phyloP scores from a whole-genome alignment of 208 protist species.

The Balamuthia mandrillaris region DNA sequence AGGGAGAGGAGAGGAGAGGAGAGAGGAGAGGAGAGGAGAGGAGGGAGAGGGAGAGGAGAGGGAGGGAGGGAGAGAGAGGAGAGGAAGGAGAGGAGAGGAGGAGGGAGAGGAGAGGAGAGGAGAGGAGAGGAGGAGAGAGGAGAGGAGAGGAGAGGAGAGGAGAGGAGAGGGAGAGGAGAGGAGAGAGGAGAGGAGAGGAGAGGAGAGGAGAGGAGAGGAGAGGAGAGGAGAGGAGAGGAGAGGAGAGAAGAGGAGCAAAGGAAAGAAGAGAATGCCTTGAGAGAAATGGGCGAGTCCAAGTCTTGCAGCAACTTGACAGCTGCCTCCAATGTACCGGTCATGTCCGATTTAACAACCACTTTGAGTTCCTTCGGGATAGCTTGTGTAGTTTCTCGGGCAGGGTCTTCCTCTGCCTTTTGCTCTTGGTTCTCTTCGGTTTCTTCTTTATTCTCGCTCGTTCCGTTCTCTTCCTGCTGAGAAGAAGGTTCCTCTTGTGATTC shows the following conservation, averaged over 20 bases:
- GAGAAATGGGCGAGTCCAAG: neutral
- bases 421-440: too few species aligned
- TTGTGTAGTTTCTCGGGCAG: too few species aligned
- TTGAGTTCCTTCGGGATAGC: slow-evolving; percentile 3
- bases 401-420: too few species aligned
- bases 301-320: slow-evolving; percentile 36
- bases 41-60: neutral
- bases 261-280: neutral
- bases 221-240: neutral
- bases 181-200: too few species aligned
- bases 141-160: neutral
- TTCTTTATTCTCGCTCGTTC: neutral
- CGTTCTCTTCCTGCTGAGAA: neutral
- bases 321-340: slow-evolving; percentile 52
- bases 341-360: slow-evolving; percentile 62
- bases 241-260: neutral
- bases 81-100: neutral
- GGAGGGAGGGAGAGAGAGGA: neutral
- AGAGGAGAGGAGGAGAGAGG: neutral
- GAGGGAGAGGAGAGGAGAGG: neutral
- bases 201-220: neutral
- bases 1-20: neutral
- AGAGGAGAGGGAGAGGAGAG: neutral
- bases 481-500: neutral
- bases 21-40: neutral